These are phyloP conservation scores for Trametes sanguinea DNA, from an alignment of 768 basidiomycete species.

Conservation along the genomic window DNA sequence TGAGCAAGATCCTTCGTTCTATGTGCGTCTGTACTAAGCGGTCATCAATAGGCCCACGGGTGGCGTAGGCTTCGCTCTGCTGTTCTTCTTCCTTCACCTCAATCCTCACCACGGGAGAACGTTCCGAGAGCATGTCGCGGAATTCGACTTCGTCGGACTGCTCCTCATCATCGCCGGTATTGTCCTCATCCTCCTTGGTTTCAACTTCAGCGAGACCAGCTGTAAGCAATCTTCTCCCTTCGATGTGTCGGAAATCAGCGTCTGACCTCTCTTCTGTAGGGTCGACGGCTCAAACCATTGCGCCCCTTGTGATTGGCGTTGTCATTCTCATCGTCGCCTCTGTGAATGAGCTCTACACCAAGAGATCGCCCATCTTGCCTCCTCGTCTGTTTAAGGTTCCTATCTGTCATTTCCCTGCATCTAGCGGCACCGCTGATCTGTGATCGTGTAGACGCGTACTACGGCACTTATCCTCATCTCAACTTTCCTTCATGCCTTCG, in stretches of 20 bases:
- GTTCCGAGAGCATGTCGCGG: constrained; percentile 55
- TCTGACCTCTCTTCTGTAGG: constrained; percentile 39
- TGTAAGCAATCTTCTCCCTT: constrained; percentile 48
- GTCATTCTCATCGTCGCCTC: constrained; percentile 51
- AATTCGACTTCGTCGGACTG: constrained; percentile 76
- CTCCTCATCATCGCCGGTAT: constrained; percentile 62
- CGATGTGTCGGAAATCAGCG: background rate
- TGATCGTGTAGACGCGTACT: constrained; percentile 61
- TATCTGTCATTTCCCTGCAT: constrained; percentile 25
- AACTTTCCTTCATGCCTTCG: constrained; percentile 62
- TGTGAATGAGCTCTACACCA: constrained; percentile 63
- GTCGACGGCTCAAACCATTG: constrained; percentile 60
- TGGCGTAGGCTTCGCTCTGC: constrained; percentile 57
- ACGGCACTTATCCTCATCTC: constrained; percentile 60
- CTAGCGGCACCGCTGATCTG: background rate
- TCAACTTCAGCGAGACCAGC: constrained; percentile 65
- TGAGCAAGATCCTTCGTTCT: constrained; percentile 32
- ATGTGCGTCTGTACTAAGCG: constrained; percentile 1
- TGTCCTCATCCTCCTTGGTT: constrained; percentile 70
- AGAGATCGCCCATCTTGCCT: constrained; percentile 69
- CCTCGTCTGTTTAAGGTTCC: constrained; percentile 67
- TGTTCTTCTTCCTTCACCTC: constrained; percentile 79
- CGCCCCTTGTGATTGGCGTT: constrained; percentile 60
- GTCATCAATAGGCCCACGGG: constrained; percentile 63
- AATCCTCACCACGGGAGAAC: constrained; percentile 69